phyloP scores from a whole-genome alignment of 2,329 filamentous ascomycete genomes.

The Hypoxylon sp. region DNA sequence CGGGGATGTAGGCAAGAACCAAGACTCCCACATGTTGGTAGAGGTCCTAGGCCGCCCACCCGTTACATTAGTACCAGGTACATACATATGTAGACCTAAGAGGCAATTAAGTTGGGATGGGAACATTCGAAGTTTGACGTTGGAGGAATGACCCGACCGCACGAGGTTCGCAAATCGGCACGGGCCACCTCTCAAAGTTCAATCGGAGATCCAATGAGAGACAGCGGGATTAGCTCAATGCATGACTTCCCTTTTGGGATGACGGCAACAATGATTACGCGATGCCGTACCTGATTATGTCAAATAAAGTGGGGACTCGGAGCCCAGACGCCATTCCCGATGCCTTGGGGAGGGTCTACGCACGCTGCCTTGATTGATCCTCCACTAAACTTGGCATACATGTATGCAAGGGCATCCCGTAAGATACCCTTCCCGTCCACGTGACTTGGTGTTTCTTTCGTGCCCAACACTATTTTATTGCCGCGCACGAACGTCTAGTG shows the following conservation, averaged over 20 bases:
- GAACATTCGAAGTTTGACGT: constrained; percentile 32
- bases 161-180: constrained; percentile 40
- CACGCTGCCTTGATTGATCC: constrained; percentile 22
- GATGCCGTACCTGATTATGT: constrained; percentile 46
- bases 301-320: constrained; percentile 36
- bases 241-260: constrained; percentile 34
- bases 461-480: constrained; percentile 24
- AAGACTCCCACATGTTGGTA: constrained; percentile 14
- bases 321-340: constrained; percentile 43
- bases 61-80: constrained; percentile 26
- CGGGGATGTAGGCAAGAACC: constrained; percentile 22
- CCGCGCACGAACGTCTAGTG: constrained; percentile 4
- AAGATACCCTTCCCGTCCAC: constrained; percentile 23
- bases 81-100: constrained; percentile 2
- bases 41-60: constrained; percentile 28
- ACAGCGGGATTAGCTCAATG: constrained; percentile 36
- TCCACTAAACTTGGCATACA: constrained; percentile 42
- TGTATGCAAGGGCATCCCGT: constrained; percentile 41
- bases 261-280: constrained; percentile 42
- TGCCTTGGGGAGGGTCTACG: constrained; percentile 33
- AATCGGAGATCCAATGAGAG: constrained; percentile 44
- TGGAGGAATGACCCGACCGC: constrained; percentile 41
- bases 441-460: constrained; percentile 45
- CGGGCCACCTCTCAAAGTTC: constrained; percentile 37
- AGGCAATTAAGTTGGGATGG: constrained; percentile 27